A percentile compares a stretch with the other conserved stretches of the same genome.
These are phyloP conservation scores for Akanthomyces lecanii DNA, from an alignment of 2,329 filamentous ascomycete species.

Conservation along the genomic window DNA sequence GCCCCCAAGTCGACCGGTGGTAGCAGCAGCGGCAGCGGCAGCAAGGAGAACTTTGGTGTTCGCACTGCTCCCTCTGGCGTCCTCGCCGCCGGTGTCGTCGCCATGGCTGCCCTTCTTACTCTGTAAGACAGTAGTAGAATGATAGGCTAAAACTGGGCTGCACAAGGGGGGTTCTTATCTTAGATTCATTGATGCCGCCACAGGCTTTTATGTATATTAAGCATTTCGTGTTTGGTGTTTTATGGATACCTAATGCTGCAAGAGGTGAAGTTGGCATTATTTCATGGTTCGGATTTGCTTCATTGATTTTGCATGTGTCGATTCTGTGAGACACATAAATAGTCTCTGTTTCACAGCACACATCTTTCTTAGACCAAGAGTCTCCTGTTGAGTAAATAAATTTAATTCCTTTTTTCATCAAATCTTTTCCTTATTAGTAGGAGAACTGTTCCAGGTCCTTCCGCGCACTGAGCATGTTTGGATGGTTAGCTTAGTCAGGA, in stretches of 20 bases:
- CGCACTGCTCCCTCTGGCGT: constrained; percentile 34
- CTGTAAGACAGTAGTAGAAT: constrained; percentile 34
- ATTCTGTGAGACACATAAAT: not conserved
- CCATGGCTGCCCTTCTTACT: constrained; percentile 40
- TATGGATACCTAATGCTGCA: constrained; percentile 13
- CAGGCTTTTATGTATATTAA: constrained; percentile 17
- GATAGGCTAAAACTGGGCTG: not conserved
- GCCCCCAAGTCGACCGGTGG: constrained; percentile 28
- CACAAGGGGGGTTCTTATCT: not conserved
- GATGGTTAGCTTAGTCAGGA: constrained; percentile 14
- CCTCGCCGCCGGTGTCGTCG: constrained; percentile 49
- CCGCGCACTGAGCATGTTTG: not conserved
- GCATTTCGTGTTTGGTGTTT: constrained; percentile 18
- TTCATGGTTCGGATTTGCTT: constrained; percentile 9
- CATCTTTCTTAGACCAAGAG: not conserved
- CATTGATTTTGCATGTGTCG: not conserved
- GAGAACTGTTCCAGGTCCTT: not conserved
- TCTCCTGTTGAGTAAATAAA: not conserved
- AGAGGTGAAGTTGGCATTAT: constrained; percentile 15
- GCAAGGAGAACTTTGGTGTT: constrained; percentile 34
- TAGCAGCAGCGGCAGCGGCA: constrained; percentile 17
- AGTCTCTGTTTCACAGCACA: not conserved
- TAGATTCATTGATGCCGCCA: constrained; percentile 14
- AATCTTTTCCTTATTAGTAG: not conserved
- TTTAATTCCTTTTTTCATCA: not conserved